Percentiles rank a stretch among this genome's conserved stretches.
These are phyloP conservation scores for Neofusicoccum kwambonambiense DNA, from an alignment of 2,329 filamentous ascomycete species.

Conservation along the genomic window DNA sequence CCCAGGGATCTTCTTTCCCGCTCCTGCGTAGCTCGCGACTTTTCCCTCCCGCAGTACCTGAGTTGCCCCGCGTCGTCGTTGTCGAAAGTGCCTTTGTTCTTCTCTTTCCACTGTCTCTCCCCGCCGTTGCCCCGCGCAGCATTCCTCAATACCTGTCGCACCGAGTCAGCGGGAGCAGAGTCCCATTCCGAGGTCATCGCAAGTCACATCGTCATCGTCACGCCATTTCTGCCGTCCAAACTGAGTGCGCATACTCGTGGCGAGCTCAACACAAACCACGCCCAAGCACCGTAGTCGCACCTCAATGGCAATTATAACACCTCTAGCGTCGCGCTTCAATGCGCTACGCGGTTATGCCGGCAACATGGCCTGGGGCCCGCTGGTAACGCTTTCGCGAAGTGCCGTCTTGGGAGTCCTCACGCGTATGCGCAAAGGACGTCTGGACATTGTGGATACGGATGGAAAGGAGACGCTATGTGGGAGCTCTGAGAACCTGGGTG, in stretches of 20 bases:
- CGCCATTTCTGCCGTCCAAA: not conserved
- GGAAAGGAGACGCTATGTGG: conserved; percentile 45
- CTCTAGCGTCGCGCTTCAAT: conserved; percentile 38
- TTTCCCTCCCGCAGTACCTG: not conserved
- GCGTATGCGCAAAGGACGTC: conserved; percentile 46
- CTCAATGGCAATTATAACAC: conserved; percentile 36
- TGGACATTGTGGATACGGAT: conserved; percentile 45
- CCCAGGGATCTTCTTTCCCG: not conserved
- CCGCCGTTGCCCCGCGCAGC: not conserved
- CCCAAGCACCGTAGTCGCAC: not conserved
- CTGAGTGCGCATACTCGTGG: not conserved
- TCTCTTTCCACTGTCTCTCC: not conserved
- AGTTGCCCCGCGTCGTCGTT: not conserved
- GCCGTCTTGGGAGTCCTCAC: conserved; percentile 47
- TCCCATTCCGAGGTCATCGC: not conserved
- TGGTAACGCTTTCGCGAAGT: conserved; percentile 47
- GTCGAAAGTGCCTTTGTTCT: not conserved
- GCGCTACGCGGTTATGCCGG: conserved; percentile 43
- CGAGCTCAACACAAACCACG: not conserved
- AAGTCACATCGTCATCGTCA: not conserved
- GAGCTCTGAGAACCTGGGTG: conserved; percentile 35
- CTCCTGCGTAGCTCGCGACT: not conserved
- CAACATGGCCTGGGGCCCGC: conserved; percentile 48
- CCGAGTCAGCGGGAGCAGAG: not conserved
- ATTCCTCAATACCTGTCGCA: not conserved